phyloP scores from a whole-genome alignment of 2,329 filamentous ascomycete genomes.

The Thermothelomyces thermophilus region DNA sequence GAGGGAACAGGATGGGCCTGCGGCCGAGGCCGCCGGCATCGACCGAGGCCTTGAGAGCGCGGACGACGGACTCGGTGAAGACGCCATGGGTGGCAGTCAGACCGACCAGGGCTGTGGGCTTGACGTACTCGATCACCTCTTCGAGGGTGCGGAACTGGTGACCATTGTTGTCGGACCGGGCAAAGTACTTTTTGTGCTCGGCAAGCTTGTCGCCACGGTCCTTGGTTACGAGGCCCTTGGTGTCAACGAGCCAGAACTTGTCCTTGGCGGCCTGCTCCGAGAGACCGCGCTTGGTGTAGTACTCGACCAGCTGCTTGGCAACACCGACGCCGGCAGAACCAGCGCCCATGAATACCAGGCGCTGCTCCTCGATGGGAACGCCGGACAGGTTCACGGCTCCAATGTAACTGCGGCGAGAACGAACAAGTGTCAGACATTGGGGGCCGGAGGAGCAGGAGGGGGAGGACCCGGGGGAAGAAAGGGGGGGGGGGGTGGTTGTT shows the following conservation, averaged over 20 bases:
- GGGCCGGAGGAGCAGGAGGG: too few relatives aligned
- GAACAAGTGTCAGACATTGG: neutral
- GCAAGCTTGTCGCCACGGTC: constrained; percentile 92
- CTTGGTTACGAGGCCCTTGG: constrained; percentile 85
- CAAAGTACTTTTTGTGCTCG: constrained; percentile 76
- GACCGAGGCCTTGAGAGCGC: constrained; percentile 58
- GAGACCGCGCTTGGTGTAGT: constrained; percentile 87
- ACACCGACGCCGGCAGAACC: constrained; percentile 95
- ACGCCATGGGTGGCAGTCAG: constrained; percentile 90
- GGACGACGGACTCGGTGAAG: constrained; percentile 82
- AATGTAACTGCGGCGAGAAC: constrained; percentile 55
- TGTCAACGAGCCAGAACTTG: constrained; percentile 97
- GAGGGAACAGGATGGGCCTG: constrained; percentile 85
- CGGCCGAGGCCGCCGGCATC: constrained; percentile 62
- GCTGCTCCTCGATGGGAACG: constrained; percentile 81
- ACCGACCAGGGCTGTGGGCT: constrained; percentile 90
- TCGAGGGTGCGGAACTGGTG: constrained; percentile 72
- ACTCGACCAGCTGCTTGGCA: constrained; percentile 94
- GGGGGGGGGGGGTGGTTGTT: too few relatives aligned
- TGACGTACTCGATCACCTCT: constrained; percentile 89
- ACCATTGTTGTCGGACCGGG: constrained; percentile 57
- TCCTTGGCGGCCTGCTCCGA: constrained; percentile 78
- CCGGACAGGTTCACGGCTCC: constrained; percentile 76
- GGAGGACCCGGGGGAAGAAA: too few relatives aligned
- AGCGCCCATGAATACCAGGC: constrained; percentile 91